These are phyloP conservation scores for Penicillium sp. DNA, from an alignment of 2,329 filamentous ascomycete species.

Conservation along the genomic window DNA sequence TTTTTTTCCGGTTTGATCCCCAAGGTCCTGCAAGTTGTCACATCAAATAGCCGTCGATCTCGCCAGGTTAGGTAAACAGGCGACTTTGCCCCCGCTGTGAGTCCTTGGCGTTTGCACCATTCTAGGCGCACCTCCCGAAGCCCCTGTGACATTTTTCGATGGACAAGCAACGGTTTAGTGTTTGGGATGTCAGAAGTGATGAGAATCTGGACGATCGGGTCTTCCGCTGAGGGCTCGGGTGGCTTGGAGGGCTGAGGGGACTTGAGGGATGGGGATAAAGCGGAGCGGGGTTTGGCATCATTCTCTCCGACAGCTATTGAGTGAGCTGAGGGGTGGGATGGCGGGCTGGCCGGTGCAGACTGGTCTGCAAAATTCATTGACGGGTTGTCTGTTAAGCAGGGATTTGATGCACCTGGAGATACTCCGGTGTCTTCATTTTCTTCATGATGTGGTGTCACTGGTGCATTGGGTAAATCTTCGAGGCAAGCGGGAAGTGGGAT, in stretches of 20 bases:
- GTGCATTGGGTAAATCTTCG: not conserved
- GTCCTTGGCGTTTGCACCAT: slow-evolving; percentile 67
- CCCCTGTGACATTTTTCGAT: slow-evolving; percentile 65
- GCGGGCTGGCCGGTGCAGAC: not conserved
- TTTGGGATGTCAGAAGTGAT: slow-evolving; percentile 67
- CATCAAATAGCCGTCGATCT: slow-evolving; percentile 68
- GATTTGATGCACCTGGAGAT: not conserved
- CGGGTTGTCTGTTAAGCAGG: not conserved
- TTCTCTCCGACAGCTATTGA: not conserved
- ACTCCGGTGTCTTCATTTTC: not conserved
- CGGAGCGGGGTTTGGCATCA: not conserved
- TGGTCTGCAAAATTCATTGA: not conserved
- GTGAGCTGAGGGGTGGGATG: not conserved
- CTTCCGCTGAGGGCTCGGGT: slow-evolving; percentile 26
- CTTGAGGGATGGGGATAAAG: not conserved
- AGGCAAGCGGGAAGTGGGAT: not conserved
- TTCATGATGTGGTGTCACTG: not conserved
- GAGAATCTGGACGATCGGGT: slow-evolving; percentile 62
- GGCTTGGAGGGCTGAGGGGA: not conserved
- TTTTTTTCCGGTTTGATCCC: slow-evolving; percentile 54
- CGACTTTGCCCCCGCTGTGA: slow-evolving; percentile 50
- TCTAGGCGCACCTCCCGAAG: slow-evolving; percentile 66
- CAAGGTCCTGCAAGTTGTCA: slow-evolving; percentile 70
- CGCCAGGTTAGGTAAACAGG: slow-evolving; percentile 78
- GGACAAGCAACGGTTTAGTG: slow-evolving; percentile 62